Evolutionary conservation across 352 stramenopile species (phyloP).

Genomic region (Phytopythium oedochilum): DNA sequence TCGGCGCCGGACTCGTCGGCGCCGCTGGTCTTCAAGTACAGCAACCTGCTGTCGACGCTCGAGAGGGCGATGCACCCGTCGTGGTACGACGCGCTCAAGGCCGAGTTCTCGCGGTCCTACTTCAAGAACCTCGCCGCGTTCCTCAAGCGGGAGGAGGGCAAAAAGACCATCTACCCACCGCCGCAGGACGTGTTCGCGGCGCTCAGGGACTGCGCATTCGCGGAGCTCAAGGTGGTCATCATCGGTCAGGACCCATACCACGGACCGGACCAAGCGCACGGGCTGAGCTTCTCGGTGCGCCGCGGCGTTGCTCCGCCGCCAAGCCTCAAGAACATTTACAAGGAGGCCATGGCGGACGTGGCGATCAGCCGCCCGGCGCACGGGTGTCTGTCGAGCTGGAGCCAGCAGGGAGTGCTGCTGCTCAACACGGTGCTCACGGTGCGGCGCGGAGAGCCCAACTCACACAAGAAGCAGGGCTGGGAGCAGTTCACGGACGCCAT

Average conservation of each 20-base stretch:
- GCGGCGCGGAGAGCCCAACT: constrained; percentile 87
- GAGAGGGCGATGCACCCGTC: constrained; percentile 44
- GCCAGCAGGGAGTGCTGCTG: constrained; percentile 95
- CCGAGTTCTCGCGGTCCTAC: constrained; percentile 38
- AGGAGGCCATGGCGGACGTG: constrained; percentile 89
- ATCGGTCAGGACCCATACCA: constrained; percentile 92
- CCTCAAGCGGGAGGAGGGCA: constrained; percentile 47
- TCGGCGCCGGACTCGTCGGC: constrained; percentile 3
- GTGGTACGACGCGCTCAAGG: constrained; percentile 53
- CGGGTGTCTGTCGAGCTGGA: constrained; percentile 92
- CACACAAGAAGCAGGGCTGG: constrained; percentile 96
- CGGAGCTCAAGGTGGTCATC: constrained; percentile 91
- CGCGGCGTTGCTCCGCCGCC: constrained; percentile 88
- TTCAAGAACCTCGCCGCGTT: constrained; percentile 46
- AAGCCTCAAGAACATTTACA: constrained; percentile 98
- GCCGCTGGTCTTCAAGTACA: constrained; percentile 23
- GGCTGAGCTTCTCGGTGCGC: constrained; percentile 90
- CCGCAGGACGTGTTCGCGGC: constrained; percentile 84
- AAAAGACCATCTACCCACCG: constrained; percentile 86
- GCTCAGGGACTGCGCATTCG: constrained; percentile 86
- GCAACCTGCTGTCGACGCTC: constrained; percentile 26
- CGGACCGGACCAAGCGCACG: constrained; percentile 79
- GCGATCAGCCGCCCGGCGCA: constrained; percentile 72
- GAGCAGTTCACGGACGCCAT: constrained; percentile 96
- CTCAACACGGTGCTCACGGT: constrained; percentile 99